phyloP scores from a whole-genome alignment of 78 protist species.

The Dictyostelium citrinum region DNA sequence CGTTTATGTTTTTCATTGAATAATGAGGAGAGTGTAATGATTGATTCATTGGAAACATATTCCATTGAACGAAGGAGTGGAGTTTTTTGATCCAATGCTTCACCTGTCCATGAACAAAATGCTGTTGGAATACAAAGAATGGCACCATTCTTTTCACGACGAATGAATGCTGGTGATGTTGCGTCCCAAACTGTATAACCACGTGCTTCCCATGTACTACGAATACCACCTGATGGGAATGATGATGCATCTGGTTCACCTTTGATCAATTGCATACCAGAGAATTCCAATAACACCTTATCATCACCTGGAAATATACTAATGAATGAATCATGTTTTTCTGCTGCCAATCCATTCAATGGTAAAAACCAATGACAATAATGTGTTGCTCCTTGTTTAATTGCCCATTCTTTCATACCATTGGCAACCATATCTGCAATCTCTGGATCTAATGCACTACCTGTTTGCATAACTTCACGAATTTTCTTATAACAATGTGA shows the following conservation, averaged over 20 bases:
- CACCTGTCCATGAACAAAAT: conserved; percentile 86
- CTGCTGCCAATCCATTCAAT: conserved; percentile 81
- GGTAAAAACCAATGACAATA: conserved; percentile 96
- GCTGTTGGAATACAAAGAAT: conserved; percentile 86
- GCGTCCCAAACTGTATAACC: conserved; percentile 95
- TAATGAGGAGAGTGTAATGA: conserved; percentile 19
- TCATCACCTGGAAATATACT: conserved; percentile 78
- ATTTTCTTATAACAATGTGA: conserved; percentile 74
- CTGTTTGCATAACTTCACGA: conserved; percentile 53
- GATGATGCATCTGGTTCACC: conserved; percentile 96
- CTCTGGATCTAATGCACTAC: conserved; percentile 61
- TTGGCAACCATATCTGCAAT: conserved; percentile 81
- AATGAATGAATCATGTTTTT: conserved; percentile 86
- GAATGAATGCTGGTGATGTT: conserved; percentile 88
- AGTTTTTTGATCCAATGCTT: conserved; percentile 93
- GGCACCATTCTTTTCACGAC: conserved; percentile 59
- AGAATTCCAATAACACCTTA: conserved; percentile 45
- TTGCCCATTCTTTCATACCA: conserved; percentile 95
- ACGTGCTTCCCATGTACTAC: conserved; percentile 93
- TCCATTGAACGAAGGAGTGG: conserved; percentile 91
- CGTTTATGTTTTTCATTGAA: conserved; percentile 48
- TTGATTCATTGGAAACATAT: conserved; percentile 40
- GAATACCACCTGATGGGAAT: conserved; percentile 95
- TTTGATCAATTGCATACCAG: conserved; percentile 83
- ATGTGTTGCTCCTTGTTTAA: conserved; percentile 85